Percentiles rank a stretch among this genome's conserved stretches.
Evolutionary conservation across 371 early-diverging fungal species (phyloP).

Genomic region (Gilbertella persicaria): DNA sequence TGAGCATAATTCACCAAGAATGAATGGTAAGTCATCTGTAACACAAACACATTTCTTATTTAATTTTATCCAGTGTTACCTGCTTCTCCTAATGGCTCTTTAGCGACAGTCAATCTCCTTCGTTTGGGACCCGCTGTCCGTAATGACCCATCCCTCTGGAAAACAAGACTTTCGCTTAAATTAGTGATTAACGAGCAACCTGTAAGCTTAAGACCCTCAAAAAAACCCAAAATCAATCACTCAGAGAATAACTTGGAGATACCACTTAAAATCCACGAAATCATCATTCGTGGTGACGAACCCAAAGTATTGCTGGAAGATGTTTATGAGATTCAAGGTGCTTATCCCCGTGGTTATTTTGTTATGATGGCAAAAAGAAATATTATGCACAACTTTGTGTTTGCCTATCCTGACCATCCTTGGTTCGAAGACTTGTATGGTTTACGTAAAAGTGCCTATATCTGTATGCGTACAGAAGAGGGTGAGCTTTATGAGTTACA

Average conservation of each 20-base stretch:
- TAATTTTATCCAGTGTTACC: not conserved
- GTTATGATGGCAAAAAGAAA: slow-evolving; percentile 56
- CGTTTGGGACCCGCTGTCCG: slow-evolving; percentile 3
- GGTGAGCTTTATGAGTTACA: slow-evolving; percentile 71
- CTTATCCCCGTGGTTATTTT: slow-evolving; percentile 67
- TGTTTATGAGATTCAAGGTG: slow-evolving; percentile 54
- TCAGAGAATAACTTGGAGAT: slow-evolving; percentile 9
- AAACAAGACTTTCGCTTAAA: slow-evolving; percentile 27
- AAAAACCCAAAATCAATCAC: slow-evolving; percentile 2
- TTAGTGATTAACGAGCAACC: slow-evolving; percentile 28
- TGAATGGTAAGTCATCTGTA: slow-evolving; percentile 4
- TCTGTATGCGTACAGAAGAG: slow-evolving; percentile 50
- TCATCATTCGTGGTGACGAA: slow-evolving; percentile 36
- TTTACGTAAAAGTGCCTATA: slow-evolving; percentile 57
- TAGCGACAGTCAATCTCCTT: not conserved
- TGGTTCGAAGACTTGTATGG: slow-evolving; percentile 55
- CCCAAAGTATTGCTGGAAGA: slow-evolving; percentile 55
- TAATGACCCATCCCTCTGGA: slow-evolving; percentile 17
- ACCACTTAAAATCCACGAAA: slow-evolving; percentile 29
- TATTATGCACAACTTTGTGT: slow-evolving; percentile 63
- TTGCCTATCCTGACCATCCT: slow-evolving; percentile 60
- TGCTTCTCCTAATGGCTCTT: not conserved
- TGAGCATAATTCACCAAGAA: not conserved
- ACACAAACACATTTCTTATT: not conserved
- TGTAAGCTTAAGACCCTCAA: slow-evolving; percentile 1